Evolutionary conservation across 2,329 filamentous ascomycete species (phyloP).

Genomic region (Sarocladium strictum): DNA sequence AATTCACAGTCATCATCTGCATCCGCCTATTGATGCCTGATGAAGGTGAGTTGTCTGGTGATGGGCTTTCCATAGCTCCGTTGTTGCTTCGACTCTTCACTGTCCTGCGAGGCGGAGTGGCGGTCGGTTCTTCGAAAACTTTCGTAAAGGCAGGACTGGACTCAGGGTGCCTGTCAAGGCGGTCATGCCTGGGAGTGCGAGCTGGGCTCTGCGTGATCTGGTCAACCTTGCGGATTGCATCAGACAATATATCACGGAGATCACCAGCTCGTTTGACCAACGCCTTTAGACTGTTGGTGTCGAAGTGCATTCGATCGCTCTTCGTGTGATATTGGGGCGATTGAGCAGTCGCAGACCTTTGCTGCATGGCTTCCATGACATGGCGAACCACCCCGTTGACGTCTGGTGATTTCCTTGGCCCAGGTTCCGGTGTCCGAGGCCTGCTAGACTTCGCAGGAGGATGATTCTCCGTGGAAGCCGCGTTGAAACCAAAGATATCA

Average conservation of each 20-base stretch:
- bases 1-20: slow-evolving; percentile 61
- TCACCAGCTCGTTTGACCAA: slow-evolving; percentile 58
- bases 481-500: slow-evolving; percentile 55
- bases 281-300: slow-evolving; percentile 62
- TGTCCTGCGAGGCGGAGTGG: slow-evolving; percentile 46
- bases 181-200: slow-evolving; percentile 40
- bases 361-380: slow-evolving; percentile 60
- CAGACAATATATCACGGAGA: slow-evolving; percentile 52
- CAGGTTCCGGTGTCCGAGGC: slow-evolving; percentile 36
- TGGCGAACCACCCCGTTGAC: slow-evolving; percentile 50
- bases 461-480: slow-evolving; percentile 33
- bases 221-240: slow-evolving; percentile 54
- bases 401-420: slow-evolving; percentile 23
- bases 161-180: slow-evolving; percentile 30
- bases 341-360: slow-evolving; percentile 40
- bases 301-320: slow-evolving; percentile 52
- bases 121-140: slow-evolving; percentile 57
- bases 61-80: slow-evolving; percentile 41
- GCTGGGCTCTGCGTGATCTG: slow-evolving; percentile 51
- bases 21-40: slow-evolving; percentile 45
- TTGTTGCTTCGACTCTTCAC: slow-evolving; percentile 49
- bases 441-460: slow-evolving; percentile 30
- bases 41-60: slow-evolving; percentile 47
- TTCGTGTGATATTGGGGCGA: slow-evolving; percentile 21
- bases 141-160: slow-evolving; percentile 63